Evolutionary conservation across 1,284 basidiomycete species (phyloP).

Genomic region (Apiotrichum domesticum): DNA sequence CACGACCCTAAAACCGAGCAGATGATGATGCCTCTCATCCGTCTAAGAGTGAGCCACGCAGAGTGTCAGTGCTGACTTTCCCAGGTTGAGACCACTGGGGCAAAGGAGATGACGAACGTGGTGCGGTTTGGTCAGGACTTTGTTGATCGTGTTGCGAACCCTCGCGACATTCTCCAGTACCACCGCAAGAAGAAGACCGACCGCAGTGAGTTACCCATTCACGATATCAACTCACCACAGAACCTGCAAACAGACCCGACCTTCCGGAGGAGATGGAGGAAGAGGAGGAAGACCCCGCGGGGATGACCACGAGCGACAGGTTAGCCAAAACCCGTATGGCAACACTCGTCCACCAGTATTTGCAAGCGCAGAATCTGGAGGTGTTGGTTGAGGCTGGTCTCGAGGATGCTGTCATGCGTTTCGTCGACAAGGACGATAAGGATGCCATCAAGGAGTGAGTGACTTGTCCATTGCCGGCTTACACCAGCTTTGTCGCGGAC

Average conservation of each 20-base stretch:
- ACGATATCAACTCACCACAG: constrained; percentile 18
- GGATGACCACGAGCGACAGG: constrained; percentile 33
- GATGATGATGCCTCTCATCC: constrained; percentile 79
- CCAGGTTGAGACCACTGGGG: constrained; percentile 83
- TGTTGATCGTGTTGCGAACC: constrained; percentile 84
- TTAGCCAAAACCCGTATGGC: constrained; percentile 49
- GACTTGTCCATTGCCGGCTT: neutral
- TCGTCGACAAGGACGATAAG: constrained; percentile 90
- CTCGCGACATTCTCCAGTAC: constrained; percentile 85
- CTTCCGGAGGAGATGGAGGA: constrained; percentile 53
- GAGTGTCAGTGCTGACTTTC: neutral
- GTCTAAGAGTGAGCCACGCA: constrained; percentile 60
- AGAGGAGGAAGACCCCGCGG: constrained; percentile 58
- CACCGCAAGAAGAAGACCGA: constrained; percentile 68
- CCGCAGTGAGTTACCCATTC: constrained; percentile 25
- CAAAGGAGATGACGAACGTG: constrained; percentile 85
- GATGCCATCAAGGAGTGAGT: constrained; percentile 76
- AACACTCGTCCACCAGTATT: constrained; percentile 73
- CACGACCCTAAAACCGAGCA: constrained; percentile 55
- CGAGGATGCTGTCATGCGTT: constrained; percentile 84
- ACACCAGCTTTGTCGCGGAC: constrained; percentile 60
- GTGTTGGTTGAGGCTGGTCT: constrained; percentile 77
- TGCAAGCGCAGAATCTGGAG: constrained; percentile 82
- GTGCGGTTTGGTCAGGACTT: constrained; percentile 96
- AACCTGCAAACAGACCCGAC: constrained; percentile 35